Evolutionary conservation across 306 rosid genomes (phyloP), one percentile per base, ranked within the genome.

Genomic region (Malus sylvestris): DNA sequence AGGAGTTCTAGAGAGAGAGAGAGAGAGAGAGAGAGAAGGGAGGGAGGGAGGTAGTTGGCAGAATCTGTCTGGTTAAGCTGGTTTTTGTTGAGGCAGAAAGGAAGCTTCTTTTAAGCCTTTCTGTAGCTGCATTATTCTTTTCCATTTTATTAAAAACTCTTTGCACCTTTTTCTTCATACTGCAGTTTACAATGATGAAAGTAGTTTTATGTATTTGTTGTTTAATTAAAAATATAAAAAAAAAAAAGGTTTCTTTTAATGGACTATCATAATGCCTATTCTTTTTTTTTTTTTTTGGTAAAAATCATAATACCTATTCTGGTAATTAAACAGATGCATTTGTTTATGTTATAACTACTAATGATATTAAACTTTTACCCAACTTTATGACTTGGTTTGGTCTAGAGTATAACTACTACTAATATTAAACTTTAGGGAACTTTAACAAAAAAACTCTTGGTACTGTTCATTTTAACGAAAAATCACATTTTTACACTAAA

Each of bases 81-180:
- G 84, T 82, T 64, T 87, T 78, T 84, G 86, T 86, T 82, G 66
- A 79, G 59, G 87, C 85, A 78, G 64, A 85, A 78, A 81, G 81
- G 85, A 84, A 89, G 86, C 81, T 90, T 88, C 89, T 73, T 80
- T 61, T 68, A 86, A 76, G 77, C 78, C 78, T 80, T 83, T 86
- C 89, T 81, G 77, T 71, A 61, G 78, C 83, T 15, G 71, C 85
- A 46, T 27, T 46, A 68, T 30, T 60, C 66, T 66, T 30, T 74
- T 76, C 72, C 29, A 40, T 53, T 14, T 46, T 51, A 64, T 33
- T 23, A 19, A 40, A 59, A 67, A 46, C 70, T 29, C 35, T n/a
- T n/a, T 3, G 61, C 22, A 65, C 55, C 46, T 15, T 55, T 67
- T 72, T 67, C 49, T 46, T 69, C 55, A 1, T 35, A 46, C 68